phyloP scores from a whole-genome alignment of 2,329 filamentous ascomycete genomes.

The Cladosporium sp. region DNA sequence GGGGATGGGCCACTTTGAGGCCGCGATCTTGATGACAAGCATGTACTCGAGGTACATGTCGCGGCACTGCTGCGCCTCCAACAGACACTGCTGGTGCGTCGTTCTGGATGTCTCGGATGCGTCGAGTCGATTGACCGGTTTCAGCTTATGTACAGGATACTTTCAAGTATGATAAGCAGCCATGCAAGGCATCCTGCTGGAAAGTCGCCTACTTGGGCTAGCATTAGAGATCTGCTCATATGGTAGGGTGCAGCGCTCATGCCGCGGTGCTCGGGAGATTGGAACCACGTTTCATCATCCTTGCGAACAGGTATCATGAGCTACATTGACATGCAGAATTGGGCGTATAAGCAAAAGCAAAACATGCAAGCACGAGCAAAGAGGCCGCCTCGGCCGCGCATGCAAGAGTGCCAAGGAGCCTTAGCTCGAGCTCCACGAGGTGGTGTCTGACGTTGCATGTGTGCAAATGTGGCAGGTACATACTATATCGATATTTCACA shows the following conservation, averaged over 20 bases:
- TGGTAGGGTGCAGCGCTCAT: too few relatives aligned
- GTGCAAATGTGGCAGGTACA: not conserved
- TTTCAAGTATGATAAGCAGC: too few relatives aligned
- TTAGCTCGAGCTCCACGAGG: not conserved
- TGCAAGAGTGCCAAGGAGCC: not conserved
- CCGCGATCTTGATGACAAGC: not conserved
- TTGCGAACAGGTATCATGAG: not conserved
- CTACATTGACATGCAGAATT: too few relatives aligned
- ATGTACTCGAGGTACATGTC: not conserved
- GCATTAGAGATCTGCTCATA: too few relatives aligned
- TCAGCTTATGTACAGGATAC: too few relatives aligned
- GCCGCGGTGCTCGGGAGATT: not conserved
- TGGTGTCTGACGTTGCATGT: slow-evolving; percentile 3
- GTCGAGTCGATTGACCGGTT: too few relatives aligned
- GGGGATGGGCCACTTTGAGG: not conserved
- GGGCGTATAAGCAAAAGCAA: not conserved
- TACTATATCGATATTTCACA: not conserved
- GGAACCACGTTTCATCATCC: not conserved
- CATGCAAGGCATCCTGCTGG: too few relatives aligned
- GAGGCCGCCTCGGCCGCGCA: not conserved
- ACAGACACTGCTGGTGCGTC: not conserved
- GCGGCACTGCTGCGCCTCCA: not conserved
- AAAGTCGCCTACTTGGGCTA: too few relatives aligned
- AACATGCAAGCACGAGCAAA: not conserved
- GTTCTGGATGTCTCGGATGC: too few relatives aligned